Base-by-base conservation (phyloP, 192 early-diverging fungal genomes). In the Cladochytrium replicatum region DNA sequence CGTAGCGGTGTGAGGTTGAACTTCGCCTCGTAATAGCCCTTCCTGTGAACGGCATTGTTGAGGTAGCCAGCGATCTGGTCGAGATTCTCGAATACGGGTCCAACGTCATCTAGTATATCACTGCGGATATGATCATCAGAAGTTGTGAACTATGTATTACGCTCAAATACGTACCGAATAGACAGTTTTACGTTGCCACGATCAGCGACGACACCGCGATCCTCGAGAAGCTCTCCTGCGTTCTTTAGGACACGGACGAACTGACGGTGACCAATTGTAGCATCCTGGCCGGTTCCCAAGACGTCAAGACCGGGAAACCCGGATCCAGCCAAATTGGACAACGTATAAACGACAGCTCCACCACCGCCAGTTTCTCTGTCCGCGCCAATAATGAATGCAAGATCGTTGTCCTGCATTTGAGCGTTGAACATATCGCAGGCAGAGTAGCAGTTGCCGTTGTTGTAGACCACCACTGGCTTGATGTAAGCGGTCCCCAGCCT, bases 321-420 rank as follows among this genome's bases (percentile, higher is more conserved):
- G 3, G 13, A 19, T 19, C 13, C 49, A 34, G 31, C 25, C 7
- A 13, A 8, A 13, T 11, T 2, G 7, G 6, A 8, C 15, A 57
- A 26, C 6, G 29, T 32, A 17, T 45, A 19, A 34, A 59, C 54
- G 43, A 50, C 59, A 22, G 60, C 60, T 44, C 55, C 60, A 22
- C 60, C 60, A 25, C 21, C 60, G 29, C 60, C 60, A 43, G 60
- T 63, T 13, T 29, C 24, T 8, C 17, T 19, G 42, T 63, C 60
- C 41, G 57, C 57, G 24, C 60, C 60, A 58, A 58, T 52, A 3
- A 63, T 42, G 30, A 39, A 9, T 29, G 21, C 50, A n/a, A 29
- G 24, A 8, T 34, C 22, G 43, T 61, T 48, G 43, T 63, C 54
- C 43, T 63, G 54, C 41, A 63, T 60, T 27, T 32, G n/a, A 21